Base-by-base conservation (phyloP, 257 asterid genomes). In the Solanum pennellii region DNA sequence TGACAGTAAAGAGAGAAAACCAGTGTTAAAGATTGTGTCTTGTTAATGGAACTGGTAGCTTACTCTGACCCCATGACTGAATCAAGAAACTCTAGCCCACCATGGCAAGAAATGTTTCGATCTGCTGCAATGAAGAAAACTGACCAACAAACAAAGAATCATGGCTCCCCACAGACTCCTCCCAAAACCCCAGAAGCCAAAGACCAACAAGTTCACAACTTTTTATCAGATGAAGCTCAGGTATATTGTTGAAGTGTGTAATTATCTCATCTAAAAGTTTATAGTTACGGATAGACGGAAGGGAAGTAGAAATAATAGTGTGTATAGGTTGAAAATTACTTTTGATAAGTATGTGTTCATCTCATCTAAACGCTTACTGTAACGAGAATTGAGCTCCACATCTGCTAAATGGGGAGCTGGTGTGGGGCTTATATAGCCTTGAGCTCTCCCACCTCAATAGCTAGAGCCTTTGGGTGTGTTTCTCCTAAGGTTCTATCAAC, bases 41-140 rank as follows among this genome's bases (percentile, higher is more conserved):
- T 77, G 80, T 87, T 85, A 59, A 89, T 96, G 98, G 96, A 90
- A 87, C 87, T 94, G 84, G 95, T 93, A 77, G 94, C 94, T 6
- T 93, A 86, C 87, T 89, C 98, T 21, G 96, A 93, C 90, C 86
- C 92, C 84, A 91, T 94, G 88, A 42, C 93, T 66, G 93, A 93
- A 88, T 80, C 96, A 33, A 91, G 42, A 44, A 85, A 37, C 77
- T 90, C 91, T 39, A 89, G 90, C 35, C 92, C 92, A 6, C 94
- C 98, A 56, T 97, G 99, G 99, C 94, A 94, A 89, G 98, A 97
- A 83, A 97, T 97, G 98, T 94, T 95, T 89, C 89, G 98, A 94
- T 95, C 98, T 87, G 98, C 95, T 18, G 94, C 99, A 35, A 73
- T 87, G 87, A 89, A 96, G 59, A 94, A 94, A 73, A 96, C 95